Evolutionary conservation across 1,139 yeast species (phyloP).

Genomic region (Protomyces lactucae-debilis): DNA sequence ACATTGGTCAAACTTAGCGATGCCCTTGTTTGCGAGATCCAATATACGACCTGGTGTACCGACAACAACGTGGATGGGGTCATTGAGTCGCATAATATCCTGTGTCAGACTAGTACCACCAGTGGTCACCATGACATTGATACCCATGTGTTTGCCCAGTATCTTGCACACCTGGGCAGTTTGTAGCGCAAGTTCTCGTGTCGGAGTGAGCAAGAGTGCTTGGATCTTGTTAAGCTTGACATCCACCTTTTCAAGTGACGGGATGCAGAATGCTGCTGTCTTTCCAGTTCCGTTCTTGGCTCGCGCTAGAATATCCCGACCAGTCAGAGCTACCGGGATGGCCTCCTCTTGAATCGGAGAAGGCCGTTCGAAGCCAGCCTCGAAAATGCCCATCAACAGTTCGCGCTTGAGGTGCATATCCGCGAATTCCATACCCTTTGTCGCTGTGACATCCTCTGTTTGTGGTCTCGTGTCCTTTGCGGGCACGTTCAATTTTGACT

Average conservation of each 20-base stretch:
- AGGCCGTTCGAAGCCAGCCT: constrained; percentile 97
- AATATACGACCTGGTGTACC: constrained; percentile 97
- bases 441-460: constrained; percentile 68
- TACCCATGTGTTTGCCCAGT: constrained; percentile 78
- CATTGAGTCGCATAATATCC: constrained; percentile 87
- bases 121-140: constrained; percentile 96
- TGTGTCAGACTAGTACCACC: constrained; percentile 96
- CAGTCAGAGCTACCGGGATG: constrained; percentile 90
- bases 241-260: constrained; percentile 76
- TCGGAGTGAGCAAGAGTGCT: constrained; percentile 82
- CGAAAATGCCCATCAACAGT: constrained; percentile 94
- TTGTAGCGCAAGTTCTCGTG: constrained; percentile 93
- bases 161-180: constrained; percentile 97
- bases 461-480: constrained; percentile 28
- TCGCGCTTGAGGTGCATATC: constrained; percentile 55
- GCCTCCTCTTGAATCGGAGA: constrained; percentile 98
- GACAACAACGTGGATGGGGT: constrained; percentile 83
- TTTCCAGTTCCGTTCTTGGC: constrained; percentile 97
- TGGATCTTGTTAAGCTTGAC: constrained; percentile 82
- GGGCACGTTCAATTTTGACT: constrained; percentile 23
- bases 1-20: constrained; percentile 84
- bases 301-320: constrained; percentile 93
- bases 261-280: constrained; percentile 92
- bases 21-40: constrained; percentile 82
- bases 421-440: constrained; percentile 88